Base-by-base conservation (phyloP, 768 basidiomycete species). In the Lepiota subincarnata region DNA sequence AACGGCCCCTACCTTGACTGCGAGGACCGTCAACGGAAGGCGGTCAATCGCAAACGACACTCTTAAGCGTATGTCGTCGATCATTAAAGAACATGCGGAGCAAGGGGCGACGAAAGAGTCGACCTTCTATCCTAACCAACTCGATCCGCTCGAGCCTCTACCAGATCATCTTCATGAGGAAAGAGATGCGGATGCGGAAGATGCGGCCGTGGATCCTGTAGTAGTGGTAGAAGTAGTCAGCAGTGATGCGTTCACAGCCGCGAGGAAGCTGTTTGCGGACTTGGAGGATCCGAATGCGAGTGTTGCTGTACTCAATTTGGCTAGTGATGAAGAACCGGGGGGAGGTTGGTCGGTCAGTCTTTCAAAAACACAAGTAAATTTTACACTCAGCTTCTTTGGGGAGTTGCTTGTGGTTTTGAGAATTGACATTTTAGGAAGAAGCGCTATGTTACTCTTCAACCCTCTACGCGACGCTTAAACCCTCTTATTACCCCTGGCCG, bases 361-460 rank as follows among this genome's bases (percentile, higher is more conserved):
- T 12, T 55, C 58, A 7, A 66, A 48, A 44, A 72, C 73, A 8
- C 72, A 73, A 61, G 72, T 67, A 34, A 14, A 56, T 50, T 19
- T 16, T 26, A 11, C n/a, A 18, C 16, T 18, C 50, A n/a, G n/a
- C n/a, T n/a, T 18, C 2, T 22, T 8, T 52, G 39, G 10, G 31
- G 19, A 13, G n/a, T n/a, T 28, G 8, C 20, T 46, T 11, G 10
- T 8, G 1, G 3, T 35, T 19, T 19, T 22, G 18, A 6, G 22
- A 3, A 26, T 45, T 5, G 24, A 13, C 12, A n/a, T n/a, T n/a
- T n/a, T 20, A 76, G 74, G 76, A 77, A 65, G 76, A 78, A 60
- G 73, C 76, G 0, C 66, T 78, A 0, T 78, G 77, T 56, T 78
- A 77, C 58, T 72, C 74, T 7, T 76, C 76, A 3, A 77, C 75